Evolutionary conservation across 2,329 filamentous ascomycete species (phyloP).

Genomic region (Diplodia intermedia): DNA sequence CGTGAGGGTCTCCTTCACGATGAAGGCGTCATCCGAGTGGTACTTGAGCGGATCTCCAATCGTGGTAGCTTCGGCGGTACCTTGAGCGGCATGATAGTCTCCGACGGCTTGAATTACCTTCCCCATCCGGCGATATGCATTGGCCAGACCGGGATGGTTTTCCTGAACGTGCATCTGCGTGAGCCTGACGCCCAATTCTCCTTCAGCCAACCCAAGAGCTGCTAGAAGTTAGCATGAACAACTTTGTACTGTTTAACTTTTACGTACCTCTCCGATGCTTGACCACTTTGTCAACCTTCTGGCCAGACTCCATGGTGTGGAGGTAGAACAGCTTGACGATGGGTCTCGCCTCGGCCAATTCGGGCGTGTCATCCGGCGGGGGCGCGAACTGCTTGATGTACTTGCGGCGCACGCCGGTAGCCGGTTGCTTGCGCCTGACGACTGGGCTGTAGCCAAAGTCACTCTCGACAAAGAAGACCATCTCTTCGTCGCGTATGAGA

Average conservation of each 20-base stretch:
- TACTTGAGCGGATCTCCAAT: conserved; percentile 93
- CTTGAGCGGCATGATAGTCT: conserved; percentile 95
- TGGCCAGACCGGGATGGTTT: conserved; percentile 83
- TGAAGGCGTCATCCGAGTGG: conserved; percentile 93
- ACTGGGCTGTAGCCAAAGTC: conserved; percentile 98
- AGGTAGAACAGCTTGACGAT: conserved; percentile 96
- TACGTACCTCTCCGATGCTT: conserved; percentile 83
- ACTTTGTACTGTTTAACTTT: background rate
- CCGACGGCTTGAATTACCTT: conserved; percentile 92
- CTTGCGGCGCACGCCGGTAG: conserved; percentile 92
- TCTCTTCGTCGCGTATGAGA: conserved; percentile 93
- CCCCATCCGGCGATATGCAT: conserved; percentile 93
- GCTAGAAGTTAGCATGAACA: conserved; percentile 26
- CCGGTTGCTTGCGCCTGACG: conserved; percentile 93
- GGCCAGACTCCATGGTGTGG: conserved; percentile 93
- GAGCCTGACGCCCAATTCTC: conserved; percentile 91
- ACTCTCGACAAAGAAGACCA: conserved; percentile 98
- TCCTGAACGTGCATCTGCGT: conserved; percentile 88
- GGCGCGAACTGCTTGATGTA: conserved; percentile 98
- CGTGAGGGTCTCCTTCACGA: conserved; percentile 96
- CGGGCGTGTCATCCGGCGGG: conserved; percentile 94
- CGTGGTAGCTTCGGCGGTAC: conserved; percentile 93
- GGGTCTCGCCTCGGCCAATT: conserved; percentile 87
- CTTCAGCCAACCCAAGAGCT: conserved; percentile 91
- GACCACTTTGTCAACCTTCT: conserved; percentile 94